Evolutionary conservation across 768 basidiomycete genomes (phyloP), one percentile per base, ranked within the genome.

Genomic region (Pisolithus orientalis): DNA sequence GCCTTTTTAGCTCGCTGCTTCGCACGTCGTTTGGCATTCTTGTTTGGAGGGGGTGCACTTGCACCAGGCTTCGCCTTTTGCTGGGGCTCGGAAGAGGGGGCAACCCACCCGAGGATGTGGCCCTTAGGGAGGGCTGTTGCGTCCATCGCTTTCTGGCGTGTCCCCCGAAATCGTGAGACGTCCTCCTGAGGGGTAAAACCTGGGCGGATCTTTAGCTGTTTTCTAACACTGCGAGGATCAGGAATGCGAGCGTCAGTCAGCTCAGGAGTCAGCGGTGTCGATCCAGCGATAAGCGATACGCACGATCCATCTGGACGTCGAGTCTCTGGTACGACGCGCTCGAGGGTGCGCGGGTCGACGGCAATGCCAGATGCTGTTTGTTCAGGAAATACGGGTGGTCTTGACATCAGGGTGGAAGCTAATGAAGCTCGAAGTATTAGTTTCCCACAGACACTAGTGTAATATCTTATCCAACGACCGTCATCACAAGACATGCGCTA

Each of bases 171-270:
- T 45, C 85, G 83, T n/a, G 80, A 78, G 7, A 94, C 79, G 69
- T 97, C 94, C 68, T 97, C 94, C 69, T 94, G 91, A 0, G 94
- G 94, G 5, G 91, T 95, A 70, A 87, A 97, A 0, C 94, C 94
- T 3, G 92, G 94, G 27, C 94, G 78, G 57, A 97, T 85, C 73
- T 86, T 94, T 52, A 87, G 73, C 69, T 94, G 80, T 70, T 94
- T 95, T 56, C 94, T 85, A 32, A 90, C 68, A 45, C 94, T 96
- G 66, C 53, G 53, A 50, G 40, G 21, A 21, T 21, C 21, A 21
- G 21, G 40, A 42, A 13, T 27, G 3, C 25, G 6, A 21, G 17
- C 46, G 25, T 47, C 31, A 44, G 24, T 54, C 44, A 39, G 62
- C 51, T 59, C 56, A 47, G 49, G 50, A 49, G 56, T 42, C 56